A percentile compares a stretch with the other conserved stretches of the same genome.
Conservation (phyloP, 2,329 filamentous ascomycete genomes). For the Macroventuria anomochaeta region DNA sequence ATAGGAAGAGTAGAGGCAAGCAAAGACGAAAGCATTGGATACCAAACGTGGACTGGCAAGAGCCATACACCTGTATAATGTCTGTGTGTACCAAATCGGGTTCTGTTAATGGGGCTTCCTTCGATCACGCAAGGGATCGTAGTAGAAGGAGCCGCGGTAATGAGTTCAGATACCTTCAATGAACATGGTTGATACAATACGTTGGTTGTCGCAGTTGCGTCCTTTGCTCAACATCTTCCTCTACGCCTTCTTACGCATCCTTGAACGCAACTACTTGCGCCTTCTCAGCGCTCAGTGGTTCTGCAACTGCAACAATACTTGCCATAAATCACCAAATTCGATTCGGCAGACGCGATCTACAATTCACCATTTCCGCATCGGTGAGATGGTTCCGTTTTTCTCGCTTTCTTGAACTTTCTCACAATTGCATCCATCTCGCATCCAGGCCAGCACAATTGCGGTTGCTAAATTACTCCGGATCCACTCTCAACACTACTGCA, state of each 20-base stretch:
- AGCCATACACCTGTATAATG: conserved; percentile 36
- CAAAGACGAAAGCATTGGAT: conserved; percentile 19
- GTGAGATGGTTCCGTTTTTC: background rate
- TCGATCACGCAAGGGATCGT: conserved; percentile 36
- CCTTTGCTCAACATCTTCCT: background rate
- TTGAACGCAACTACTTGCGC: background rate
- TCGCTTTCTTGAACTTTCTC: background rate
- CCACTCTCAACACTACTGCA: conserved; percentile 17
- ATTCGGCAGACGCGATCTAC: too few relatives aligned
- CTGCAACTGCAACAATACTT: background rate
- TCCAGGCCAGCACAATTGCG: conserved; percentile 3
- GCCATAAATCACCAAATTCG: too few relatives aligned
- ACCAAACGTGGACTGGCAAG: conserved; percentile 17
- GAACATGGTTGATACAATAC: conserved; percentile 20
- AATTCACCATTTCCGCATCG: too few relatives aligned
- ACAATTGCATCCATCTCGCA: background rate
- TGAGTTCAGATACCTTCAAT: conserved; percentile 37
- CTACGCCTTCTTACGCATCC: background rate
- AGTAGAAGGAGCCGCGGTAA: conserved; percentile 39
- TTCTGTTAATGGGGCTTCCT: conserved; percentile 25
- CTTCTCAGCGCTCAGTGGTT: background rate
- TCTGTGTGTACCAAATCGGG: conserved; percentile 30
- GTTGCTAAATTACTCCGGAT: conserved; percentile 9
- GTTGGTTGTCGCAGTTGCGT: conserved; percentile 10
- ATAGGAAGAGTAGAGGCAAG: conserved; percentile 16